Percentiles rank a stretch among this genome's conserved stretches.
Conservation (phyloP, 2,329 filamentous ascomycete genomes). For the Davidsoniella virescens region DNA sequence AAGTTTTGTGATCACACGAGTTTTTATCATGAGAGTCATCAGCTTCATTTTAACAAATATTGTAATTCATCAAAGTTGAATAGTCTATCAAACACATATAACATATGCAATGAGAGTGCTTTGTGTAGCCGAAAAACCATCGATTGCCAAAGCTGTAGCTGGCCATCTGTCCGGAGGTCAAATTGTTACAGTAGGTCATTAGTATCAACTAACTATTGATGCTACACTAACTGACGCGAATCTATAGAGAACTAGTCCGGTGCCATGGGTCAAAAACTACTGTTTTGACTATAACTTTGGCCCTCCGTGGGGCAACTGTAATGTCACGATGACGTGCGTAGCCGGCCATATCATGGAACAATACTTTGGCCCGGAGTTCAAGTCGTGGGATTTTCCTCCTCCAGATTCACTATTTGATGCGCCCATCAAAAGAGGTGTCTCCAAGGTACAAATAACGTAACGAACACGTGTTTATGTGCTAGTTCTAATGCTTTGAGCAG, state of each 20-base stretch:
- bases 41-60: no score
- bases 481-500: conserved; percentile 24
- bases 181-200: conserved; percentile 46
- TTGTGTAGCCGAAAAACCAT: conserved; percentile 55
- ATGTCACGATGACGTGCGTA: conserved; percentile 88
- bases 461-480: background rate
- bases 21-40: no score
- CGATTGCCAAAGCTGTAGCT: conserved; percentile 88
- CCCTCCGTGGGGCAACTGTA: conserved; percentile 59
- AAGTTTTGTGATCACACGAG: no score
- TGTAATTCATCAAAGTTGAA: no score
- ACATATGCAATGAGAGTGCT: conserved; percentile 31
- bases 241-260: conserved; percentile 47
- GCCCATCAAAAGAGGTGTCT: conserved; percentile 51
- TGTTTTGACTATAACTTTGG: conserved; percentile 80
- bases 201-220: conserved; percentile 1
- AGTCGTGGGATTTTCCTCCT: conserved; percentile 65
- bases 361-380: conserved; percentile 60
- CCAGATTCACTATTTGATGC: conserved; percentile 70
- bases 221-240: conserved; percentile 15
- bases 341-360: conserved; percentile 70
- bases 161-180: conserved; percentile 69
- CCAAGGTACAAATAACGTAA: conserved; percentile 34
- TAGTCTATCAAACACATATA: no score
- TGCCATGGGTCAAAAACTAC: conserved; percentile 85